phyloP scores from a whole-genome alignment of 1,284 basidiomycete species.

The Mycena citricolor region DNA sequence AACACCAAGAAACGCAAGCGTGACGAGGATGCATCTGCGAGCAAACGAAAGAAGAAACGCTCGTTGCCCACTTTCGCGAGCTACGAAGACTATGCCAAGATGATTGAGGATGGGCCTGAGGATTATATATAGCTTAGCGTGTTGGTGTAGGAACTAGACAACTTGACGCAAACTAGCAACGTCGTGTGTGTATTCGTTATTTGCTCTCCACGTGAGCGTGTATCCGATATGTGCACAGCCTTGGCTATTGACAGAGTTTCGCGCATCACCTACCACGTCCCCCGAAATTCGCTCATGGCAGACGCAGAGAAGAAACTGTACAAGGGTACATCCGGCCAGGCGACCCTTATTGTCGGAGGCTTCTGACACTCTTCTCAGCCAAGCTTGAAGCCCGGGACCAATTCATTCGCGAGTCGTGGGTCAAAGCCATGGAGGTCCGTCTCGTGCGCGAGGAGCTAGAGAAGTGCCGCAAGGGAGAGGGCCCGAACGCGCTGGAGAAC shows the following conservation, averaged over 20 bases:
- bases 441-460: conserved; percentile 88
- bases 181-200: too few relatives aligned
- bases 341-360: too few relatives aligned
- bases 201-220: too few relatives aligned
- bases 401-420: conserved; percentile 89
- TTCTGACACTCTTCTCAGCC: too few relatives aligned
- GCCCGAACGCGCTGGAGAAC: conserved; percentile 88
- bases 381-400: conserved; percentile 71
- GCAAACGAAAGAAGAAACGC: conserved; percentile 68
- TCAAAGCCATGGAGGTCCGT: conserved; percentile 91
- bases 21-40: conserved; percentile 43
- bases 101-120: conserved; percentile 86
- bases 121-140: conserved; percentile 70
- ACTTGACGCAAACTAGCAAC: too few relatives aligned
- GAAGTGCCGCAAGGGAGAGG: conserved; percentile 91
- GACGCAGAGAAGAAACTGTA: too few relatives aligned
- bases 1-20: conserved; percentile 50
- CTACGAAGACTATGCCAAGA: conserved; percentile 92
- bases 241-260: too few relatives aligned
- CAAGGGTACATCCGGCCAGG: too few relatives aligned
- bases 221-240: too few relatives aligned
- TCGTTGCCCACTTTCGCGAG: conserved; percentile 87
- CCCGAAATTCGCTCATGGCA: too few relatives aligned
- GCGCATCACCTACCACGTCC: too few relatives aligned
- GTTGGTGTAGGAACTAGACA: too few relatives aligned